These are phyloP conservation scores for Domatiomyces catenatus DNA, from an alignment of 2,329 filamentous ascomycete species.

Conservation along the genomic window DNA sequence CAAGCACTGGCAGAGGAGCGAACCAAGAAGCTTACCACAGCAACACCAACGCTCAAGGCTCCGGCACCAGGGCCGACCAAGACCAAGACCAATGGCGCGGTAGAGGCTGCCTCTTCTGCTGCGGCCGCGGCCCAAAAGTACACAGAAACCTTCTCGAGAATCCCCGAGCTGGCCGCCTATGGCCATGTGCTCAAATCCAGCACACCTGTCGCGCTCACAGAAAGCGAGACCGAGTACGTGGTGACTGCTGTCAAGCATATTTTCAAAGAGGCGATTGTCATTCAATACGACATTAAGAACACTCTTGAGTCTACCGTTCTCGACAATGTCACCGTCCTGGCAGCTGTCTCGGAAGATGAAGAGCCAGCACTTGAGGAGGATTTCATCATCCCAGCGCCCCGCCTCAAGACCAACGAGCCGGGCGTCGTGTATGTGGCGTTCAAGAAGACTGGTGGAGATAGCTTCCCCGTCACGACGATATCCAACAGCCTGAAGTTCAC, in stretches of 20 bases:
- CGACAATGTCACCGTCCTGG: slow-evolving; percentile 73
- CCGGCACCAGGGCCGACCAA: slow-evolving; percentile 68
- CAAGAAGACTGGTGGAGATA: slow-evolving; percentile 63
- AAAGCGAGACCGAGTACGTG: slow-evolving; percentile 94
- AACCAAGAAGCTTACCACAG: slow-evolving; percentile 90
- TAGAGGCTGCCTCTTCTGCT: slow-evolving; percentile 61
- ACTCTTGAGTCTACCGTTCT: slow-evolving; percentile 81
- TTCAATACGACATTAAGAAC: slow-evolving; percentile 97
- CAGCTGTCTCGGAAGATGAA: slow-evolving; percentile 65
- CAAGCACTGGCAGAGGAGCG: slow-evolving; percentile 92
- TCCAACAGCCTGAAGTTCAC: slow-evolving; percentile 93
- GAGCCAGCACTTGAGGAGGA: slow-evolving; percentile 57
- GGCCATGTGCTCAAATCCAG: slow-evolving; percentile 88
- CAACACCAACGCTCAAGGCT: slow-evolving; percentile 84
- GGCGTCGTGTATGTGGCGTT: slow-evolving; percentile 94
- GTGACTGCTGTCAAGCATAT: slow-evolving; percentile 89
- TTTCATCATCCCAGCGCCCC: slow-evolving; percentile 80
- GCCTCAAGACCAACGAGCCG: slow-evolving; percentile 67
- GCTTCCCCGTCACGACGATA: slow-evolving; percentile 64
- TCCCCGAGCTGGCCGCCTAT: slow-evolving; percentile 82
- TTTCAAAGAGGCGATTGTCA: slow-evolving; percentile 90
- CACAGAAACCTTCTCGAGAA: slow-evolving; percentile 67
- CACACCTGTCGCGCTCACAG: slow-evolving; percentile 70
- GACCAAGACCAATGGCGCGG: slow-evolving; percentile 48
- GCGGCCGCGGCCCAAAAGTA: slow-evolving; percentile 77